A percentile compares a stretch with the other conserved stretches of the same genome.
These are phyloP conservation scores for Auricularia auricula-judae DNA, from an alignment of 768 basidiomycete species.

Conservation along the genomic window DNA sequence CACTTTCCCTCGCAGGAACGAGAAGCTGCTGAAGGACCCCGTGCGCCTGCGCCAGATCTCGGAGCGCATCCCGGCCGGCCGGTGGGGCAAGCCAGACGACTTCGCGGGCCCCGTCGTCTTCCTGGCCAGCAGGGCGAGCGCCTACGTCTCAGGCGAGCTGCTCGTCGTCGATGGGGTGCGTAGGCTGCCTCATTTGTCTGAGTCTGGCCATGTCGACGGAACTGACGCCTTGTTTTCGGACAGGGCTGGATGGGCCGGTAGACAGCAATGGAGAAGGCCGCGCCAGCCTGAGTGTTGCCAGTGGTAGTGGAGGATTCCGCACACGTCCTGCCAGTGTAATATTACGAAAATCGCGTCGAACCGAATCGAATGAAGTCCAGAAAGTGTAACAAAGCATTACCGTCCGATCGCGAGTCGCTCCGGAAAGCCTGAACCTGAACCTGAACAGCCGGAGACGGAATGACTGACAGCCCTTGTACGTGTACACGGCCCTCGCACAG, in stretches of 20 bases:
- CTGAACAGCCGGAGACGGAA: too few relatives aligned
- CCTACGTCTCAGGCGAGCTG: conserved; percentile 64
- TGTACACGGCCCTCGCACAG: too few relatives aligned
- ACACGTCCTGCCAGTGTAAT: too few relatives aligned
- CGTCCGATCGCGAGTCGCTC: too few relatives aligned
- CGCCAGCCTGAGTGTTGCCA: too few relatives aligned
- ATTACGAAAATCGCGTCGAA: too few relatives aligned
- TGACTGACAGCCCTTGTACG: too few relatives aligned
- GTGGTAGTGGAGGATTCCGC: too few relatives aligned
- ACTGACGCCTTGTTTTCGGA: not conserved
- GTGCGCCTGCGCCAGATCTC: conserved; percentile 57
- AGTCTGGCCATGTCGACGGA: not conserved
- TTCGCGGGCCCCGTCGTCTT: conserved; percentile 67
- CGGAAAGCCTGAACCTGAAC: too few relatives aligned
- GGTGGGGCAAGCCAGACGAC: conserved; percentile 64
- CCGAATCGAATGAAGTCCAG: too few relatives aligned
- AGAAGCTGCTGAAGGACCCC: conserved; percentile 53
- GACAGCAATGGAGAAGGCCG: too few relatives aligned
- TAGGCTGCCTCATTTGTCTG: not conserved
- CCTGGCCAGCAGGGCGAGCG: conserved; percentile 54
- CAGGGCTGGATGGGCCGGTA: not conserved
- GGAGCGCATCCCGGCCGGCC: conserved; percentile 58
- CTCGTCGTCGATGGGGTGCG: conserved; percentile 64
- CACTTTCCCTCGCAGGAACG: conserved; percentile 36
- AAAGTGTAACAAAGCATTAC: too few relatives aligned